Conservation (phyloP, 139 green algal genomes). For the Chlamydomonas sp. region DNA sequence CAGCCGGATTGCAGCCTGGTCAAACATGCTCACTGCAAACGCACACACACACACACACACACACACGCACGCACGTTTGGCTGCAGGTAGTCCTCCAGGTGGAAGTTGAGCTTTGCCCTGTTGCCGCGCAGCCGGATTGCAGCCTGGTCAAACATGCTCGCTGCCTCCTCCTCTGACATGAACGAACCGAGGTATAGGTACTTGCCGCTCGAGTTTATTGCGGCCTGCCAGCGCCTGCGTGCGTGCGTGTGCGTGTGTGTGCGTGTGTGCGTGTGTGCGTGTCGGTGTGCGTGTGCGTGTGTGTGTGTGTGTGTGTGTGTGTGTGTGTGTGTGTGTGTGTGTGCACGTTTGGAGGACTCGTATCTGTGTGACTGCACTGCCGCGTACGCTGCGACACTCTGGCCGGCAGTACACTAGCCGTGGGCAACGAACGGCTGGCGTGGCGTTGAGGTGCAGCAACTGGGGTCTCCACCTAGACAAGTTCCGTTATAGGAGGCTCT, state of each 20-base stretch:
- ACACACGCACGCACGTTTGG: too few species aligned
- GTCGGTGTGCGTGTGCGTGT: background rate
- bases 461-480: too few species aligned
- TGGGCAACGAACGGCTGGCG: too few species aligned
- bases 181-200: conserved; percentile 51
- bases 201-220: conserved; percentile 44
- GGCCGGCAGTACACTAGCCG: too few species aligned
- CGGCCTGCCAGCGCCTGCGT: conserved; percentile 51
- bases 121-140: conserved; percentile 34
- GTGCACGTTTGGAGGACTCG: background rate
- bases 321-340: background rate
- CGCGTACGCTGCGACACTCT: too few species aligned
- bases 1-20: conserved; percentile 38
- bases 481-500: too few species aligned
- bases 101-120: conserved; percentile 43
- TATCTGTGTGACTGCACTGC: background rate
- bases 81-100: conserved; percentile 25
- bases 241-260: background rate
- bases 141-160: conserved; percentile 38
- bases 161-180: conserved; percentile 38
- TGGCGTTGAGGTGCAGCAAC: background rate
- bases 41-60: too few species aligned
- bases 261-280: background rate
- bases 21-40: too few species aligned
- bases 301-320: background rate